Percentiles rank a stretch among this genome's conserved stretches.
These are phyloP conservation scores for Cryptosporidium tyzzeri DNA, from an alignment of 169 alveolate genomes.

Conservation along the genomic window DNA sequence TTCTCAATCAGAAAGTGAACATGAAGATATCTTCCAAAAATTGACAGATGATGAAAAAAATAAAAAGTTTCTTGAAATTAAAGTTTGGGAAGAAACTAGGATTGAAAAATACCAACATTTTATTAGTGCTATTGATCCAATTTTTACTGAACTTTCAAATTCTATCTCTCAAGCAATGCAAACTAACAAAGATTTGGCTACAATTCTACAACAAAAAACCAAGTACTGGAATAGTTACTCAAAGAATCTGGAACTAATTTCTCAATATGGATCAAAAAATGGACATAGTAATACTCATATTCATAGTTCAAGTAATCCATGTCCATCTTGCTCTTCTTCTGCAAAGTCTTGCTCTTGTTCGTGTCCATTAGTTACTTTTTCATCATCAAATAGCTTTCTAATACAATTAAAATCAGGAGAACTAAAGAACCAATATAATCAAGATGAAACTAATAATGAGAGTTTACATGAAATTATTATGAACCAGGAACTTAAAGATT, in stretches of 20 bases:
- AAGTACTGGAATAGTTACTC: slow-evolving; percentile 44
- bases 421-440: not conserved
- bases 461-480: not conserved
- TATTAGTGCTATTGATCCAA: slow-evolving; percentile 24
- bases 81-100: slow-evolving; percentile 38
- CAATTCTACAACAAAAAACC: slow-evolving; percentile 20
- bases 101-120: slow-evolving; percentile 31
- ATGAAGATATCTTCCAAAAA: not conserved
- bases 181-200: slow-evolving; percentile 14
- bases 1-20: not conserved
- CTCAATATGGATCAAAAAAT: not conserved
- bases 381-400: not conserved
- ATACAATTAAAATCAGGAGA: not conserved
- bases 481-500: not conserved
- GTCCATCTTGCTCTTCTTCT: slow-evolving; percentile 3
- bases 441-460: not conserved
- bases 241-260: slow-evolving; percentile 14
- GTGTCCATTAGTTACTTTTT: not conserved
- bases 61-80: slow-evolving; percentile 16
- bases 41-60: slow-evolving; percentile 11
- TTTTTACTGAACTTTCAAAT: slow-evolving; percentile 16
- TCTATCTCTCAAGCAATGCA: slow-evolving; percentile 50
- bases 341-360: not conserved
- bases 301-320: slow-evolving; percentile 7
- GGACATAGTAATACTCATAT: not conserved